Evolutionary conservation across 352 stramenopile genomes (phyloP), one percentile per base, ranked within the genome.

Genomic region (Globisporangium rhizosaccharum): DNA sequence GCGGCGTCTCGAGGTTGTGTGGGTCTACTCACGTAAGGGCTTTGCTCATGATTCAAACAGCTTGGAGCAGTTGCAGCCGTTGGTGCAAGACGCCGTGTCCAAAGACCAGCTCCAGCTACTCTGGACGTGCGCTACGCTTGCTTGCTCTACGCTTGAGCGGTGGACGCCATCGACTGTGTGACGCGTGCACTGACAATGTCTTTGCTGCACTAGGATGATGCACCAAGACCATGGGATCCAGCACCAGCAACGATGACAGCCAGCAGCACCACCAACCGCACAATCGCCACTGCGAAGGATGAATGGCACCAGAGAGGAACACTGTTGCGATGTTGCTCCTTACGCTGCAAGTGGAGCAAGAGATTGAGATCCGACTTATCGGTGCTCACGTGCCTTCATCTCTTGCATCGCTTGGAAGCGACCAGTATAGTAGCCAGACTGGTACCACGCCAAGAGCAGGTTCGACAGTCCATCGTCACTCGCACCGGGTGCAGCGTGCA

Each of bases 381-480:
- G 61, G 15, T 57, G 62, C 30, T 53, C 53, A 26, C 57, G 61
- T 25, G 52, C 58, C 51, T 76, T 82, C 76, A 88, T 90, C 61
- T 92, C 82, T 57, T 90, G 82, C 51, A 88, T 82, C 4, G 79
- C 80, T 70, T 90, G 79, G 60, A 85, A 92, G 47, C 82, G 73
- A 7, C 82, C 82, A 1, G 82, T 90, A 56, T 88, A 90, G 63
- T 92, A 94, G 52, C 82, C 85, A 18, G 80, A 91, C 57, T 92
- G 82, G 68, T 92, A 94, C 82, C 85, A 94, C n/a, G 85, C 72
- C 53, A 94, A 67, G 9, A 92, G 68, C 51, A 92, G 44, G 39
- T 87, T 91, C 8, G 85, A 73, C 20, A 94, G 61, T 3, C 84
- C 79, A 30, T 92, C 79, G 52, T 87, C 72, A 44, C 30, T 66